Base-by-base conservation (phyloP, 352 stramenopile genomes). In the Globisporangium yorkense region DNA sequence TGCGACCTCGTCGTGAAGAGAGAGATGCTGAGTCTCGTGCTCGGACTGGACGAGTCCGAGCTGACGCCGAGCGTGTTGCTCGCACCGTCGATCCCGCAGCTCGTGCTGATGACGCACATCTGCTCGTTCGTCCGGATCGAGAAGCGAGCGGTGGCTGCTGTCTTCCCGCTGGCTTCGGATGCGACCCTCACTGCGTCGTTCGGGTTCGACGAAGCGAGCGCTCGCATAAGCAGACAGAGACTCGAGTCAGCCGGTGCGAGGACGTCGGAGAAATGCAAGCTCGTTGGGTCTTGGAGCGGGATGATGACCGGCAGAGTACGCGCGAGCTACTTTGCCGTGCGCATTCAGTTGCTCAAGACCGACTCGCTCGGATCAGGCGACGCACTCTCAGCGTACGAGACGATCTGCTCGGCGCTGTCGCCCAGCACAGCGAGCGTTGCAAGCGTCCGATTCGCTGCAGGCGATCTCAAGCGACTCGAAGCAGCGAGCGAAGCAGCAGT, bases 81-180 rank as follows among this genome's bases (percentile, higher is more conserved):
- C 9, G 4, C 31, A 20, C 46, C 62, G 6, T 29, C 56, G 21
- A 59, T 62, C 48, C 46, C 63, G 27, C 40, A 40, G n/a, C 15
- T 46, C 3, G 57, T 53, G 18, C 37, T 77, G 24, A 74, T 77
- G 67, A 63, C 46, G 16, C 74, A 81, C 59, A 62, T 84, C 33
- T 71, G 65, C 54, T 75, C 72, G 15, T 68, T 84, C 37, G 45
- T 84, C 24, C 71, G 62, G 9, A 49, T 80, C 6, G 51, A 72
- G 8, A 66, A 58, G 7, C 16, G 13, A 6, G 10, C 27, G 18
- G 8, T 35, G 1, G 20, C 15, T 31, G 18, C 8, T 8, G 9
- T 27, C 24, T 27, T 27, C 24, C 20, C 5, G 3, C 5, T 6
- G 41, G 15, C 6, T 27, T 46, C 18, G 13, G 5, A 44, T 46